Evolutionary conservation across 2,329 filamentous ascomycete species (phyloP).

Genomic region (Dryadomyces quercus-mongolicae): DNA sequence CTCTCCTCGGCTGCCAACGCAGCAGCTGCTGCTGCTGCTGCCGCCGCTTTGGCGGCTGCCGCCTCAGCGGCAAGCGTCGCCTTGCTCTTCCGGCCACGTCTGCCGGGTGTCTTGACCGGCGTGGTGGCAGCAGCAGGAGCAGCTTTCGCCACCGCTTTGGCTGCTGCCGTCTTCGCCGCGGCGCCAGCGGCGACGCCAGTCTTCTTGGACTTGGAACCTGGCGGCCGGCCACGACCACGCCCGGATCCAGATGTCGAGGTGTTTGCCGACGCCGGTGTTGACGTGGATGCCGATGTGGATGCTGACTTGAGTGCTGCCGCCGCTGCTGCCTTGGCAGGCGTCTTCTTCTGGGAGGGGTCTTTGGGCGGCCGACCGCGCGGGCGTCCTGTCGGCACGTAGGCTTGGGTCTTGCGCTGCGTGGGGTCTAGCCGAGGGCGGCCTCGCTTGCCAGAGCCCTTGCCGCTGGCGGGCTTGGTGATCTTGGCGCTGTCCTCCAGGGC

Average conservation of each 20-base stretch:
- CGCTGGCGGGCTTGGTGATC: conserved; percentile 11
- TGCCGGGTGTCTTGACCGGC: conserved; percentile 6
- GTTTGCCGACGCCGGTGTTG: not conserved
- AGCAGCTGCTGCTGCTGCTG: not conserved
- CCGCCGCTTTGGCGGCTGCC: not conserved
- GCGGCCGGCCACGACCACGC: conserved; percentile 11
- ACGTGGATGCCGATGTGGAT: not conserved
- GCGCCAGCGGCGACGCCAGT: not conserved
- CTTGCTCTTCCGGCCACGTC: conserved; percentile 14
- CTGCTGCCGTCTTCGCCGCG: not conserved
- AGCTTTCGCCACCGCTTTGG: not conserved
- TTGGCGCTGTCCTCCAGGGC: conserved; percentile 12
- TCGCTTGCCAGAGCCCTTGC: conserved; percentile 13
- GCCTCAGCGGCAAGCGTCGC: conserved; percentile 11
- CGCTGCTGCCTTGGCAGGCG: not conserved
- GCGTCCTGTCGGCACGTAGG: conserved; percentile 14
- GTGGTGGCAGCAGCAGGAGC: conserved; percentile 1
- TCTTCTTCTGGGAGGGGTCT: conserved; percentile 11
- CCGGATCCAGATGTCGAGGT: conserved; percentile 4
- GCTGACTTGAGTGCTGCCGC: not conserved
- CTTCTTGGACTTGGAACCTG: conserved; percentile 11
- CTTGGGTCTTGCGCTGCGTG: conserved; percentile 12
- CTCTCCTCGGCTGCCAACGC: not conserved
- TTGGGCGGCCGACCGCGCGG: conserved; percentile 14
- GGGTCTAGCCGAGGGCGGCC: conserved; percentile 15